Evolutionary conservation across 2,329 filamentous ascomycete species (phyloP).

Genomic region (Aspergillus melleus): DNA sequence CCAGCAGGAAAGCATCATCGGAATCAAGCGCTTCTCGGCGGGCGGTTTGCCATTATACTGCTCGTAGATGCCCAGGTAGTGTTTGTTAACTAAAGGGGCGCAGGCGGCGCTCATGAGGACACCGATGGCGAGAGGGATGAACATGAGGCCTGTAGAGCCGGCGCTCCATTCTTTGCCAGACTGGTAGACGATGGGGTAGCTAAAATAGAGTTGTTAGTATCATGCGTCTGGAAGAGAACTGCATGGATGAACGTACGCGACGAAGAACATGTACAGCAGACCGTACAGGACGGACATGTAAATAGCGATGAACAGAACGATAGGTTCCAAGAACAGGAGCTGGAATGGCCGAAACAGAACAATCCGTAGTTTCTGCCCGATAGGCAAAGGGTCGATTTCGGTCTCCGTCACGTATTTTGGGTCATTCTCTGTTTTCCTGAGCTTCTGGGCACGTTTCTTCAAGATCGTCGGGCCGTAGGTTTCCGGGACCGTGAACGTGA

Average conservation of each 20-base stretch:
- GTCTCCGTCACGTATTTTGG: conserved; percentile 72
- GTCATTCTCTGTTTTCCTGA: conserved; percentile 69
- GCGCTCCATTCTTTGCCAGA: conserved; percentile 76
- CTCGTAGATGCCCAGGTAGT: conserved; percentile 67
- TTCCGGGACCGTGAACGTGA: conserved; percentile 86
- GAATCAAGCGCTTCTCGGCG: conserved; percentile 74
- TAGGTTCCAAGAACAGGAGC: conserved; percentile 78
- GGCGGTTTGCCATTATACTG: conserved; percentile 72
- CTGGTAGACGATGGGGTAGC: conserved; percentile 65
- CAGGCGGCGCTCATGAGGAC: conserved; percentile 67
- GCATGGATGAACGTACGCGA: conserved; percentile 28
- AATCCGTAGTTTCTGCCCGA: conserved; percentile 67
- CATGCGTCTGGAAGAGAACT: background rate
- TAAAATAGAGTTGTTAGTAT: background rate
- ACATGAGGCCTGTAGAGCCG: conserved; percentile 78
- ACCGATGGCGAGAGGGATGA: conserved; percentile 78
- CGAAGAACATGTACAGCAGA: conserved; percentile 54
- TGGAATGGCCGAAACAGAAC: conserved; percentile 83
- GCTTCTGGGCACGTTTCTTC: conserved; percentile 65
- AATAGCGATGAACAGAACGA: conserved; percentile 78
- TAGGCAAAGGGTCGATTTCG: conserved; percentile 71
- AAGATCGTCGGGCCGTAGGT: conserved; percentile 84
- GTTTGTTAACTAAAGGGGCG: conserved; percentile 73
- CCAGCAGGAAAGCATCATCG: conserved; percentile 79
- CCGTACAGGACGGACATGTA: conserved; percentile 77